Evolutionary conservation across 331 rosid species (phyloP).

Genomic region (Spiraea crenata): DNA sequence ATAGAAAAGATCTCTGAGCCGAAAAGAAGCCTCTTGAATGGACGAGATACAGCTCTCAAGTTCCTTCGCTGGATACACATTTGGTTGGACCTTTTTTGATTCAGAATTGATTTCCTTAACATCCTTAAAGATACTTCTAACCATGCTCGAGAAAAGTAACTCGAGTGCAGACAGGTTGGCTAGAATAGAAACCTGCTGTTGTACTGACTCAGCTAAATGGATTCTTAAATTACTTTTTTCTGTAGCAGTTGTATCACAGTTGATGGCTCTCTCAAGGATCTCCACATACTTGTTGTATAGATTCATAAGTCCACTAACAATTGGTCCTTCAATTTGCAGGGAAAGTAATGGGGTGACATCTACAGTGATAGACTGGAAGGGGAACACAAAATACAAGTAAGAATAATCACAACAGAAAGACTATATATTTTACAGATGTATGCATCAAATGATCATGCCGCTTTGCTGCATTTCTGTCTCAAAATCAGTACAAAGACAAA

Average conservation of each 20-base stretch:
- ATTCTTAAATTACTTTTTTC: slow-evolving; percentile 37
- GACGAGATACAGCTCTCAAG: slow-evolving; percentile 39
- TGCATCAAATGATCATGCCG: no score
- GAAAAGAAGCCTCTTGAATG: slow-evolving; percentile 46
- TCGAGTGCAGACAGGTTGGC: slow-evolving; percentile 53
- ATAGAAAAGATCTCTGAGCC: slow-evolving; percentile 52
- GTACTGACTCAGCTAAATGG: slow-evolving; percentile 44
- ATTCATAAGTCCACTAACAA: slow-evolving; percentile 43
- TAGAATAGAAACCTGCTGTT: slow-evolving; percentile 62
- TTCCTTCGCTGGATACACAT: slow-evolving; percentile 31
- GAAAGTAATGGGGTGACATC: slow-evolving; percentile 49
- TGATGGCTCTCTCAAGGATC: slow-evolving; percentile 51
- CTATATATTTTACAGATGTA: background rate
- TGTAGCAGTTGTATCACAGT: slow-evolving; percentile 24
- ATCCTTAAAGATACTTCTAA: slow-evolving; percentile 33
- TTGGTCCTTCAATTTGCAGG: slow-evolving; percentile 54
- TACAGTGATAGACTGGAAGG: slow-evolving; percentile 44
- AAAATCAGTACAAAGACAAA: background rate
- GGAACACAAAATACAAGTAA: background rate
- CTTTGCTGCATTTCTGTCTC: slow-evolving; percentile 1
- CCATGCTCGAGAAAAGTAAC: slow-evolving; percentile 38
- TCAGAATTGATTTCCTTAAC: slow-evolving; percentile 23
- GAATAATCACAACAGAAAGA: slow-evolving; percentile 6
- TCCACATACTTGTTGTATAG: slow-evolving; percentile 50
- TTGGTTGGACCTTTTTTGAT: slow-evolving; percentile 22